A percentile compares a stretch with the other conserved stretches of the same genome.
Evolutionary conservation across 2,329 filamentous ascomycete species (phyloP).

Genomic region (Westerdykella aurantiaca): DNA sequence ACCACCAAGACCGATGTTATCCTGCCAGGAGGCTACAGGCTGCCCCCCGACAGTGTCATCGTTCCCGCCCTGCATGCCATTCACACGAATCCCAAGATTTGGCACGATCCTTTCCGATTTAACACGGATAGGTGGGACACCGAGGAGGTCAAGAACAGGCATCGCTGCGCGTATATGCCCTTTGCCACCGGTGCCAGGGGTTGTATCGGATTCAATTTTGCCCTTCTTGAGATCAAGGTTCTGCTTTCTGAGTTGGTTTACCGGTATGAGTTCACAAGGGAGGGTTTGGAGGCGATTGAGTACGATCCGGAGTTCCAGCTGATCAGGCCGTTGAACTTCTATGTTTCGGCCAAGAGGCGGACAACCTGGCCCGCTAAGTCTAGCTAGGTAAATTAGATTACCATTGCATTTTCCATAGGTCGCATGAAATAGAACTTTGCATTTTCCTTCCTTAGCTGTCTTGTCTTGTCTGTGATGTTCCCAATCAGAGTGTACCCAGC

Average conservation of each 20-base stretch:
- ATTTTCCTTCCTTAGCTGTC: no score
- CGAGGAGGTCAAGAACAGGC: slow-evolving; percentile 39
- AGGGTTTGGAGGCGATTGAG: slow-evolving; percentile 48
- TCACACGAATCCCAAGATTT: slow-evolving; percentile 50
- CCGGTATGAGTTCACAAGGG: slow-evolving; percentile 52
- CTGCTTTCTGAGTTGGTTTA: slow-evolving; percentile 55
- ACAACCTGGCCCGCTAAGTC: slow-evolving; percentile 43
- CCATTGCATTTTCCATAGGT: no score
- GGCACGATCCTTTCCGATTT: slow-evolving; percentile 55
- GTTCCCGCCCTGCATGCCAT: slow-evolving; percentile 47
- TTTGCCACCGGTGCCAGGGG: slow-evolving; percentile 54
- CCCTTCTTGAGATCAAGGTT: slow-evolving; percentile 56
- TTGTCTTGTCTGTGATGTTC: no score
- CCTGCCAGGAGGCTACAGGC: slow-evolving; percentile 54
- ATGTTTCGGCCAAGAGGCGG: slow-evolving; percentile 47
- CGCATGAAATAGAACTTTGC: no score
- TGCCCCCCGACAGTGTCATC: slow-evolving; percentile 49
- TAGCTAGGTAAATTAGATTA: no score
- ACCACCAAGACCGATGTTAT: slow-evolving; percentile 53
- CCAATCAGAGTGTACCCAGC: no score
- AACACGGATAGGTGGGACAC: slow-evolving; percentile 57
- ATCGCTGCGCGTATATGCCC: slow-evolving; percentile 50
- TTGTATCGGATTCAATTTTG: slow-evolving; percentile 63
- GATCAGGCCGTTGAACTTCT: slow-evolving; percentile 52
- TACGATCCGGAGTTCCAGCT: slow-evolving; percentile 58